Evolutionary conservation across 208 protist genomes (phyloP).

Genomic region (Trypanosoma mega): DNA sequence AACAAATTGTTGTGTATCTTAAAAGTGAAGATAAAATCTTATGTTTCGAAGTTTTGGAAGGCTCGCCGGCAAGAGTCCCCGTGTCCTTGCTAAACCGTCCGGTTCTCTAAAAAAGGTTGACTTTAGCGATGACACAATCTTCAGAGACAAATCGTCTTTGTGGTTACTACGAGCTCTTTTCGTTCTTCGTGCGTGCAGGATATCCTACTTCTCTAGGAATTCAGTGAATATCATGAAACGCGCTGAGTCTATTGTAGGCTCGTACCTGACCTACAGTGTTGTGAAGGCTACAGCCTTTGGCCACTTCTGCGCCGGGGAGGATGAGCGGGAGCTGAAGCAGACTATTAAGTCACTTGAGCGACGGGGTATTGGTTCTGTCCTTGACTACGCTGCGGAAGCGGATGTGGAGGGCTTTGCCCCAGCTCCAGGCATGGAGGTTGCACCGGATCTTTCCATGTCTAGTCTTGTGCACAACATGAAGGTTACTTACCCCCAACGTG

Average conservation of each 20-base stretch:
- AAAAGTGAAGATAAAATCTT: not conserved
- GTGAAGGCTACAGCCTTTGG: conserved; percentile 92
- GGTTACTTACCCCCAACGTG: conserved; percentile 69
- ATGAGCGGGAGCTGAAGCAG: conserved; percentile 77
- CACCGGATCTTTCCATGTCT: conserved; percentile 71
- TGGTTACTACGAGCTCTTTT: conserved; percentile 75
- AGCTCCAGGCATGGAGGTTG: conserved; percentile 42
- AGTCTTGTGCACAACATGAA: conserved; percentile 52
- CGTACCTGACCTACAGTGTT: conserved; percentile 68
- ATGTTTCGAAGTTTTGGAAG: conserved; percentile 15
- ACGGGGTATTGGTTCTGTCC: conserved; percentile 85
- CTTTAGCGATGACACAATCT: conserved; percentile 68
- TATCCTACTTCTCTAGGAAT: conserved; percentile 70
- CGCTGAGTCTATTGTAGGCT: conserved; percentile 69
- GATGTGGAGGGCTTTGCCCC: conserved; percentile 79
- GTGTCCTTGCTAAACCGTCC: not conserved
- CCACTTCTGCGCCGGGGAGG: conserved; percentile 95
- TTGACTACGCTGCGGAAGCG: conserved; percentile 95
- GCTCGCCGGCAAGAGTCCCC: not conserved
- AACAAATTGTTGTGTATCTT: not conserved
- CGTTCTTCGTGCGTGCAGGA: conserved; percentile 70
- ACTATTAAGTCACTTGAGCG: conserved; percentile 70
- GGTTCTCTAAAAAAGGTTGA: conserved; percentile 19
- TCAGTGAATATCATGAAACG: conserved; percentile 71
- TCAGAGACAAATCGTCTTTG: conserved; percentile 60